Conservation (phyloP, 2,329 filamentous ascomycete species). For the Chalara sp. region DNA sequence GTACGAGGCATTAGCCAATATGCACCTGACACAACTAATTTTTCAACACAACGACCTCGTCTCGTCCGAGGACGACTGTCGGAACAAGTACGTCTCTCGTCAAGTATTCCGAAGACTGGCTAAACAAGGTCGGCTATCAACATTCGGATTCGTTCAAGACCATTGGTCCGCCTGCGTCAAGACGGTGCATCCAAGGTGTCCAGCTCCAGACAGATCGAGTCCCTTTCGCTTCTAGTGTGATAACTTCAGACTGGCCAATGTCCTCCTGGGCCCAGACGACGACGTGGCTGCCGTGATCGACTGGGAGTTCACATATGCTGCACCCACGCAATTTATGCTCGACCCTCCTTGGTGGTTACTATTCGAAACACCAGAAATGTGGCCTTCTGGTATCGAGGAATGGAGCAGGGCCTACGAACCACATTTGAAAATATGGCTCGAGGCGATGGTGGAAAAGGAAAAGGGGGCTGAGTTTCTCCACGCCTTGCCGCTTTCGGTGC, state of each 20-base stretch:
- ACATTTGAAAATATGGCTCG: constrained; percentile 28
- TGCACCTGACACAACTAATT: constrained; percentile 5
- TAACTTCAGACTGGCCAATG: constrained; percentile 24
- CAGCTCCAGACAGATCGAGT: constrained; percentile 17
- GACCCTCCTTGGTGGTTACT: constrained; percentile 34
- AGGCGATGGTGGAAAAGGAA: constrained; percentile 26
- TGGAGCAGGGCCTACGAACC: constrained; percentile 29
- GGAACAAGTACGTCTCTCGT: constrained; percentile 37
- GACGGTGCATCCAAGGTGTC: constrained; percentile 3
- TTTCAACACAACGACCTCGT: constrained; percentile 35
- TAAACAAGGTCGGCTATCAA: constrained; percentile 7
- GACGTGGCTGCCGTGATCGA: constrained; percentile 30
- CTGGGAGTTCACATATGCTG: constrained; percentile 29
- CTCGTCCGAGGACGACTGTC: constrained; percentile 30
- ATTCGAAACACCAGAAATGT: constrained; percentile 25
- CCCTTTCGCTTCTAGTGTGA: constrained; percentile 25
- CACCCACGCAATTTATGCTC: constrained; percentile 26
- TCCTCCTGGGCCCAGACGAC: constrained; percentile 25
- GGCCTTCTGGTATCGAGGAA: constrained; percentile 23
- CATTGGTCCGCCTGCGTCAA: constrained; percentile 23
- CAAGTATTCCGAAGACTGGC: constrained; percentile 28
- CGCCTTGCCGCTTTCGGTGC: constrained; percentile 15
- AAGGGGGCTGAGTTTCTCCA: constrained; percentile 2
- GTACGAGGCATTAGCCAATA: constrained; percentile 11
- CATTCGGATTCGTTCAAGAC: constrained; percentile 7